Conservation (phyloP, 2,329 filamentous ascomycete species). For the Diplodia sapinea region DNA sequence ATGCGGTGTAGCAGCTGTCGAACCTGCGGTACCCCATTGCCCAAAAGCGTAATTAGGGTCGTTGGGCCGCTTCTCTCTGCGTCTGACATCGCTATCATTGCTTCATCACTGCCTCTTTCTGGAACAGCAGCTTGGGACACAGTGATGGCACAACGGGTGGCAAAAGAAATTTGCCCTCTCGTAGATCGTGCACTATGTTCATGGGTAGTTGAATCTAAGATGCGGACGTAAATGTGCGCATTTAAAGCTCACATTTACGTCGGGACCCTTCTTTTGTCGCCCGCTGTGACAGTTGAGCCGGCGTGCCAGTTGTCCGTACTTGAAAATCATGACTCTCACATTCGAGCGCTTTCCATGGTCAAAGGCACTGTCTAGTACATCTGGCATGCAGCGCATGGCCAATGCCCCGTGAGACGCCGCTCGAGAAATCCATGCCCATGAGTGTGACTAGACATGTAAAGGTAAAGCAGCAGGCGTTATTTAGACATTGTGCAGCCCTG, state of each 20-base stretch:
- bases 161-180: no score
- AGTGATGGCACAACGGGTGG: not conserved
- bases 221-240: no score
- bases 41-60: not conserved
- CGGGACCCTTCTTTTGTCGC: no score
- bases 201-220: no score
- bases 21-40: not conserved
- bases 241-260: no score
- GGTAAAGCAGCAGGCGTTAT: not conserved
- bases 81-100: not conserved
- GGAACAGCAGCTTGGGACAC: not conserved
- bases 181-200: no score
- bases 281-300: not conserved
- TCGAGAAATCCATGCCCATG: not conserved
- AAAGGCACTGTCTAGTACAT: not conserved
- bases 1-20: constrained; percentile 1
- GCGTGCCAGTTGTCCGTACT: not conserved
- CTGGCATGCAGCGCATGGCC: not conserved
- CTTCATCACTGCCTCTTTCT: not conserved
- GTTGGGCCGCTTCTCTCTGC: not conserved
- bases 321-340: not conserved
- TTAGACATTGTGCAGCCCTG: not conserved
- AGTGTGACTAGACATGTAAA: not conserved
- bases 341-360: constrained; percentile 15
- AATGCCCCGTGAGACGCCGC: not conserved